phyloP scores from a whole-genome alignment of 2,329 filamentous ascomycete genomes.

The Chaetomiaceae sp. region DNA sequence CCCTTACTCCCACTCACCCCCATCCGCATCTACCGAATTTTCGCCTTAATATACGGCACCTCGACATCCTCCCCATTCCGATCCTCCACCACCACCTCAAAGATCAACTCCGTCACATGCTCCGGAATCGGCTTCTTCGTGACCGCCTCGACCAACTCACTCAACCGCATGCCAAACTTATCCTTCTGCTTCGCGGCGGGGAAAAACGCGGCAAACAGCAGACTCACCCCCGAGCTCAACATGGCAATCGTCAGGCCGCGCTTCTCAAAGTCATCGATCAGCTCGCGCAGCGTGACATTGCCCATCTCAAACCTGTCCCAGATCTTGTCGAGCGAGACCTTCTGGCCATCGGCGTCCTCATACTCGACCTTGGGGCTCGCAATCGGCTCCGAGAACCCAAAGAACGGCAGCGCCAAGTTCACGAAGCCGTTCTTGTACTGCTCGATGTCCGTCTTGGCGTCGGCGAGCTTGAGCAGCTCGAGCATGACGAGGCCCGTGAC shows the following conservation, averaged over 20 bases:
- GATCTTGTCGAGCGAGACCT: constrained; percentile 85
- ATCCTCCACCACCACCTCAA: constrained; percentile 92
- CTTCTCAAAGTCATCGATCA: constrained; percentile 74
- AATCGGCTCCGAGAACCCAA: constrained; percentile 96
- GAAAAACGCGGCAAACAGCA: constrained; percentile 93
- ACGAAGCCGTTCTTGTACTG: constrained; percentile 99
- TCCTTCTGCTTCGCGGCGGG: constrained; percentile 73
- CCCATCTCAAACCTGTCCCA: constrained; percentile 95
- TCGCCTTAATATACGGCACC: constrained; percentile 93
- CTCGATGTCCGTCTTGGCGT: constrained; percentile 93
- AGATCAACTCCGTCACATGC: constrained; percentile 93
- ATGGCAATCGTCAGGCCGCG: constrained; percentile 80
- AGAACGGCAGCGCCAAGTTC: constrained; percentile 93
- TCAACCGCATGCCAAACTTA: constrained; percentile 74
- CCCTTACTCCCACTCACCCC: no score
- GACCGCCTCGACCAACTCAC: constrained; percentile 77
- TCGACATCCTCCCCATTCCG: constrained; percentile 87
- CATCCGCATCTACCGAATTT: constrained; percentile 44
- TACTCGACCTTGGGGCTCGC: constrained; percentile 90
- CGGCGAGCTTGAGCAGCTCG: constrained; percentile 93
- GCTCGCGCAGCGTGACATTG: constrained; percentile 77
- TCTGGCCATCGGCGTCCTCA: constrained; percentile 67
- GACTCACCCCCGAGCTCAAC: constrained; percentile 94
- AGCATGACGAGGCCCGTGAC: constrained; percentile 90
- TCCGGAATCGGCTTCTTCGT: constrained; percentile 87